Evolutionary conservation across 371 early-diverging fungal species (phyloP).

Genomic region (Zopfochytrium polystomum): DNA sequence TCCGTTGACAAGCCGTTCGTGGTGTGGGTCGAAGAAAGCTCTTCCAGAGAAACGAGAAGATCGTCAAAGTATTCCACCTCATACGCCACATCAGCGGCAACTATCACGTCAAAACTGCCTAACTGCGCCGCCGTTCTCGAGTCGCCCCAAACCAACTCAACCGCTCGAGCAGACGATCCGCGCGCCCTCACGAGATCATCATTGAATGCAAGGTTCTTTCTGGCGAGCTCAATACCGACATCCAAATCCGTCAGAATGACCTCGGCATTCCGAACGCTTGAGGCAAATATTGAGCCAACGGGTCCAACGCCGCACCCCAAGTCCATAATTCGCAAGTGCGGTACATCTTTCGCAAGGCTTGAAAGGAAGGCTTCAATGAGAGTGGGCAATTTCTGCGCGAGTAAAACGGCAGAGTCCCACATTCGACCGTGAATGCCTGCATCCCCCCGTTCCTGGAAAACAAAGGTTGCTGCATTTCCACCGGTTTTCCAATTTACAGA

Average conservation of each 20-base stretch:
- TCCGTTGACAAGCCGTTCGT: too few relatives aligned
- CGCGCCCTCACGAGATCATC: neutral
- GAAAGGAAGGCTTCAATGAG: neutral
- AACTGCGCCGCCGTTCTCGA: neutral
- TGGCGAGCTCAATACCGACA: conserved; percentile 7
- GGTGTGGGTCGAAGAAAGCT: neutral
- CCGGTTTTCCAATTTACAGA: too few relatives aligned
- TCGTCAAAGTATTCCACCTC: conserved; percentile 19
- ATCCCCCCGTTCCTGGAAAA: too few relatives aligned
- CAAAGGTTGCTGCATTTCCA: too few relatives aligned
- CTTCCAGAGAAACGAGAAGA: conserved; percentile 7
- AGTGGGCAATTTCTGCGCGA: neutral
- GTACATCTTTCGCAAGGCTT: neutral
- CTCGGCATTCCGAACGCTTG: neutral
- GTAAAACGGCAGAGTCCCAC: conserved; percentile 21
- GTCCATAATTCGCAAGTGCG: conserved; percentile 9
- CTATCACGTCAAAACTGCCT: conserved; percentile 14
- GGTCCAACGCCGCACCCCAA: conserved; percentile 24
- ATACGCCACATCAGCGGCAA: conserved; percentile 26
- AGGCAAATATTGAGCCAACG: conserved; percentile 1
- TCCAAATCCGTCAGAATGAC: conserved; percentile 12
- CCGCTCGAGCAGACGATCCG: neutral
- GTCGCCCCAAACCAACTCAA: conserved; percentile 15
- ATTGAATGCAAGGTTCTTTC: conserved; percentile 1
- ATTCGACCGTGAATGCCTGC: conserved; percentile 19